A percentile compares a stretch with the other conserved stretches of the same genome.
Evolutionary conservation across 345 rosid species (phyloP).

Genomic region (Camelina sativa): DNA sequence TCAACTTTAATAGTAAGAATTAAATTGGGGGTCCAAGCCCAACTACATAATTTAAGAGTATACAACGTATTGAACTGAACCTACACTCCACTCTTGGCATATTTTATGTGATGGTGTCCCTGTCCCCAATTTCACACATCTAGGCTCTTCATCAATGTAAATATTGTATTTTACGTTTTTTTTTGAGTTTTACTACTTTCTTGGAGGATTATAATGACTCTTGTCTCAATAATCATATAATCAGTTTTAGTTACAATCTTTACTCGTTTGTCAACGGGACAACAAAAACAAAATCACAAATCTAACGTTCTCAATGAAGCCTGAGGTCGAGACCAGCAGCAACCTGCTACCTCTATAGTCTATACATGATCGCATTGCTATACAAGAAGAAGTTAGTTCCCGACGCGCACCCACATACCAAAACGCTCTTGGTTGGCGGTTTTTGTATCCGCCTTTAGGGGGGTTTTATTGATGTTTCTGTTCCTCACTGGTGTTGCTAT

Average conservation of each 20-base stretch:
- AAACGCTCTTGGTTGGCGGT: conserved; percentile 32
- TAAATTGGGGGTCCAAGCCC: background rate
- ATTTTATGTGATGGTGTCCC: background rate
- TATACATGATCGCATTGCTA: conserved; percentile 40
- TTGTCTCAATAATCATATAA: background rate
- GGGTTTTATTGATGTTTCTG: conserved; percentile 26
- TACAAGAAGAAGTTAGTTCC: conserved; percentile 40
- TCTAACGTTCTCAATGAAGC: conserved; percentile 37
- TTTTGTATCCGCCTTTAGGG: conserved; percentile 20
- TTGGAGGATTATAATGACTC: background rate
- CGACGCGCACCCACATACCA: conserved; percentile 31
- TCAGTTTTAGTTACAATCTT: background rate
- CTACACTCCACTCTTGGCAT: background rate
- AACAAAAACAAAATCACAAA: conserved; percentile 20
- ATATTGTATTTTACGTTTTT: background rate
- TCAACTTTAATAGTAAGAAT: background rate
- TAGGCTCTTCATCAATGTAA: background rate
- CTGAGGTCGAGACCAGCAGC: conserved; percentile 2
- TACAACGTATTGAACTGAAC: background rate
- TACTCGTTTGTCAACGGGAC: conserved; percentile 2
- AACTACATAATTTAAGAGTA: background rate
- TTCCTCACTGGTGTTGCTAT: conserved; percentile 33
- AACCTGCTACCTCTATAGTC: background rate
- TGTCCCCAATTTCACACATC: background rate
- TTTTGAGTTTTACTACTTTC: conserved; percentile 2